phyloP scores from a whole-genome alignment of 2,329 filamentous ascomycete species.

The Mycocentrospora acerina region DNA sequence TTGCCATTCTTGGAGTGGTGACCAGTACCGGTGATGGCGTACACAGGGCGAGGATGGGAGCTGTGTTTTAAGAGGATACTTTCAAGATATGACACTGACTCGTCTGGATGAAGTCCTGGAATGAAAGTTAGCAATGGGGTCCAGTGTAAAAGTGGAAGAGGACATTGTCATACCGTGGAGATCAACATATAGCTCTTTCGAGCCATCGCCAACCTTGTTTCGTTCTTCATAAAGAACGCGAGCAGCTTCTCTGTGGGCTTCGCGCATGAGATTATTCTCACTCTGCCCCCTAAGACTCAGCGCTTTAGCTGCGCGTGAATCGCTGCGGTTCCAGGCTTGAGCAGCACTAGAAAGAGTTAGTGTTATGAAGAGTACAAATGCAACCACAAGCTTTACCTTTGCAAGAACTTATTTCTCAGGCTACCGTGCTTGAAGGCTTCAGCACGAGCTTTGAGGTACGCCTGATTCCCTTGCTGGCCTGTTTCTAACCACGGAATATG shows the following conservation, averaged over 20 bases:
- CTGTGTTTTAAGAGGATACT: conserved; percentile 82
- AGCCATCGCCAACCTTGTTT: conserved; percentile 65
- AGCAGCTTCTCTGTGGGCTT: conserved; percentile 92
- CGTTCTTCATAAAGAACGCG: conserved; percentile 90
- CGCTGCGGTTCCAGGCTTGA: conserved; percentile 98
- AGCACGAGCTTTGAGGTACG: conserved; percentile 90
- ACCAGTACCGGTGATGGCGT: conserved; percentile 94
- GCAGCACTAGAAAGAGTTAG: conserved; percentile 65
- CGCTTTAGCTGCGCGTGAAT: conserved; percentile 92
- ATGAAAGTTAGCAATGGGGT: conserved; percentile 6
- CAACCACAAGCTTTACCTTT: conserved; percentile 63
- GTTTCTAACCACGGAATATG: conserved; percentile 97
- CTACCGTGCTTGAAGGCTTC: conserved; percentile 98
- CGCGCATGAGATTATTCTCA: conserved; percentile 96
- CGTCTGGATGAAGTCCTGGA: conserved; percentile 85
- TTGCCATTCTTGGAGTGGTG: conserved; percentile 99
- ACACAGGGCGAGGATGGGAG: conserved; percentile 71
- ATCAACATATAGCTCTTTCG: conserved; percentile 85
- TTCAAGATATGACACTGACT: conserved; percentile 92
- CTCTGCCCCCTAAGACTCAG: conserved; percentile 91
- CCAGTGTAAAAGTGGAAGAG: not conserved
- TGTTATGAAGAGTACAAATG: not conserved
- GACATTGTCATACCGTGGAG: conserved; percentile 63
- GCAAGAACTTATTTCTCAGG: conserved; percentile 92
- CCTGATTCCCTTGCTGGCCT: conserved; percentile 84